Base-by-base conservation (phyloP, 108 stramenopile species). In the Cyclotella atomus region DNA sequence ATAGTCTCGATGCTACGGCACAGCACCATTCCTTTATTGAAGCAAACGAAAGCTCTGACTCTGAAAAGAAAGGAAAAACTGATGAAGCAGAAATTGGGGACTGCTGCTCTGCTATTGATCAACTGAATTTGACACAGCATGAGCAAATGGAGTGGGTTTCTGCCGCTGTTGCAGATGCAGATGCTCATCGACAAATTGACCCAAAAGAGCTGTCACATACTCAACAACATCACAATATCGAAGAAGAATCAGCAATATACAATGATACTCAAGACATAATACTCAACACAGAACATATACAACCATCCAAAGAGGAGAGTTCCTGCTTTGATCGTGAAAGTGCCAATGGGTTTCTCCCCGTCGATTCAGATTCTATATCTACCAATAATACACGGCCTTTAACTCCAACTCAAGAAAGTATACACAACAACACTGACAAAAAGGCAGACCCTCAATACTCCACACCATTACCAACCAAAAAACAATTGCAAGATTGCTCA, bases 381-480 rank as follows among this genome's bases (percentile, higher is more conserved):
- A 43, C 36, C 16, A 25, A 17, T 10, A 62, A 43, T 24, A 62
- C 24, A 10, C 38, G 61, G 12, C 38, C 38, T 2, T 15, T 41
- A 2, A 62, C 61, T 0, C 61, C 61, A 0, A 62, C 38, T 20
- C n/a, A 43, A 62, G 24, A 38, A 38, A 41, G 23, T 33, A 30
- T 24, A 43, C 12, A 8, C 9, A 17, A 21, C 23, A 4, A 19
- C 0, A 43, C 2, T 6, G 8, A 24, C 17, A 41, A 0, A 17
- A 41, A 43, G 2, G 21, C 34, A 34, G 35, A 34, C 10, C 20
- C 12, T 10, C 45, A 65, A 49, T 65, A 16, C 30, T 32, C 21
- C 20, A 65, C 65, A 4, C 65, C 65, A 30, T 15, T 32, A 24
- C 45, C n/a, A n/a, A 45, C 27, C 43, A 46, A 50, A 47, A 23